A percentile compares a stretch with the other conserved stretches of the same genome.
Evolutionary conservation across 2,329 filamentous ascomycete species (phyloP).

Genomic region (Alternaria sp.): DNA sequence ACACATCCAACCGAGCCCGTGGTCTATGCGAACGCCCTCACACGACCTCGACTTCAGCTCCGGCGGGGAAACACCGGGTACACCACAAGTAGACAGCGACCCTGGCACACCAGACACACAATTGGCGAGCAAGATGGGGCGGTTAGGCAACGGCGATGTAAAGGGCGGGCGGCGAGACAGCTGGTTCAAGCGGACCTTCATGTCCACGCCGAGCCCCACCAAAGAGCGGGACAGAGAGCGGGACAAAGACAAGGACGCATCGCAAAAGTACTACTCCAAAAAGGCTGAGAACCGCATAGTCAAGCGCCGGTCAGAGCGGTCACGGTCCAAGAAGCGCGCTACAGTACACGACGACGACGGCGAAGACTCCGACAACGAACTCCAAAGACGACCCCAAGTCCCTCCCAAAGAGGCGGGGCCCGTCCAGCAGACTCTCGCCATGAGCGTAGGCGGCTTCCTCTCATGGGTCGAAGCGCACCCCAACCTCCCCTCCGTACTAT

Average conservation of each 20-base stretch:
- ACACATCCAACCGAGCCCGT: slow-evolving; percentile 40
- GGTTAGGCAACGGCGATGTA: slow-evolving; percentile 32
- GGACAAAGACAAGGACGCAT: slow-evolving; percentile 16
- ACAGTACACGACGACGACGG: slow-evolving; percentile 23
- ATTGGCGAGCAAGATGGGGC: slow-evolving; percentile 37
- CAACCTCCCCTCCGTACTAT: slow-evolving; percentile 68
- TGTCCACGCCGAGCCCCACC: slow-evolving; percentile 47
- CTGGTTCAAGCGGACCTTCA: slow-evolving; percentile 35
- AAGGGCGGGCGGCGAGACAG: slow-evolving; percentile 44
- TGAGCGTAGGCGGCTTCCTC: slow-evolving; percentile 59
- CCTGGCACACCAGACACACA: slow-evolving; percentile 51
- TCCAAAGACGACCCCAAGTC: neutral
- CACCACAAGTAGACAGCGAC: slow-evolving; percentile 53
- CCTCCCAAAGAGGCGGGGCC: slow-evolving; percentile 6
- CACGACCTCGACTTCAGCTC: slow-evolving; percentile 54
- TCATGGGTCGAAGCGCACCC: slow-evolving; percentile 70
- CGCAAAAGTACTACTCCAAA: slow-evolving; percentile 42
- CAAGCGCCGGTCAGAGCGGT: slow-evolving; percentile 35
- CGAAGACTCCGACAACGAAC: slow-evolving; percentile 35
- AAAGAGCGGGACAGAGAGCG: slow-evolving; percentile 38
- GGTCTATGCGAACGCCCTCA: slow-evolving; percentile 43
- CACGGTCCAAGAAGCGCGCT: slow-evolving; percentile 37
- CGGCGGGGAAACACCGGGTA: slow-evolving; percentile 58
- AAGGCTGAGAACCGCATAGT: slow-evolving; percentile 49
- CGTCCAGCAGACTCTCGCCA: slow-evolving; percentile 30